Evolutionary conservation across 345 rosid species (phyloP), one percentile per base, ranked within the genome.

Genomic region (Citrus trifoliata): DNA sequence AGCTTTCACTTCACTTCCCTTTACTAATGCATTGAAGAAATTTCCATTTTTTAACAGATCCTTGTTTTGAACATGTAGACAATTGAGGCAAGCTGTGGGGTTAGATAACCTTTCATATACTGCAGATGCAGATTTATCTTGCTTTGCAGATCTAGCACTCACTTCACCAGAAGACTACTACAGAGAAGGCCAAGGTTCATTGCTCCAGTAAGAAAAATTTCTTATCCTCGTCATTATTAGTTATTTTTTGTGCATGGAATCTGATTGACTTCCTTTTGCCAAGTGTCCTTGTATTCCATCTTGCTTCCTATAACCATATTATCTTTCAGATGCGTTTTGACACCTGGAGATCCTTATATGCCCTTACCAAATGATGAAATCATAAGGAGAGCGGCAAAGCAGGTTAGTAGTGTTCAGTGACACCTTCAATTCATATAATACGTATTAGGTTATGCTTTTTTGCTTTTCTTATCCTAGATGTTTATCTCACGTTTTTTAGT

Each of bases 261-360:
- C 25, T 8, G 30, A 10, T 27, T 28, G 60, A 19, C 62, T 42
- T 74, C 58, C 59, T 28, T 12, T 16, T 40, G 22, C 25, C 42
- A 10, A 55, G 30, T 55, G 59, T 28, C 76, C 21, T 27, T 40
- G 6, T 56, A 28, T 55, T 67, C 51, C 25, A 33, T 67, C 25
- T 2, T 78, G 8, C 12, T 55, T 73, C 64, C 78, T 73, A 35
- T 78, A 81, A 18, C 6, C 66, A 35, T 67, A 24, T 68, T 67
- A 76, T 48, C 56, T 86, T 80, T 77, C 90, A 95, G 98, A 74
- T 95, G 98, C 75, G 98, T 95, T 64, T 83, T 95, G 72, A 95
- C 99, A 6, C 99, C 99, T 0, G 98, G 99, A 42, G 97, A 93
- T 81, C 99, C 99, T 0, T 93, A 93, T 85, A 95, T 95, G 99